These are phyloP conservation scores for Xerocomus tenax DNA, from an alignment of 1,284 basidiomycete genomes.

Conservation along the genomic window DNA sequence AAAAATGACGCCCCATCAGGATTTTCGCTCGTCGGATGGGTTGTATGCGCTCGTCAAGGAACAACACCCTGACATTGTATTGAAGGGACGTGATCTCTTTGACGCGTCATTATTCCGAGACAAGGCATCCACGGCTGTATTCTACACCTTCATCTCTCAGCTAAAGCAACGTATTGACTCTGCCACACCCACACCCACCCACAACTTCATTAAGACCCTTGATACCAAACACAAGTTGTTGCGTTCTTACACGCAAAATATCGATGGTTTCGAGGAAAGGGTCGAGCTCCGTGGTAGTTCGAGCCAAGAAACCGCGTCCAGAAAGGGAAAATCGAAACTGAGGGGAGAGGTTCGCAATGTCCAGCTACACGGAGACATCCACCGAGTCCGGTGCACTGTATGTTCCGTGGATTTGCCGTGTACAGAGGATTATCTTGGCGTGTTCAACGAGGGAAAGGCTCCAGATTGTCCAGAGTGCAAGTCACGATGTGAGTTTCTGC, in stretches of 20 bases:
- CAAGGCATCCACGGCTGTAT: constrained; percentile 77
- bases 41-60: constrained; percentile 82
- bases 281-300: constrained; percentile 66
- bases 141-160: constrained; percentile 90
- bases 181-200: constrained; percentile 79
- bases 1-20: constrained; percentile 41
- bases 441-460: constrained; percentile 61
- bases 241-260: constrained; percentile 91
- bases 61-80: constrained; percentile 71
- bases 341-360: constrained; percentile 71
- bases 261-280: constrained; percentile 83
- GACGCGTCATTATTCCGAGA: constrained; percentile 82
- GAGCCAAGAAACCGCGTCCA: constrained; percentile 42
- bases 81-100: constrained; percentile 86
- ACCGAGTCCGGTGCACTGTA: constrained; percentile 74
- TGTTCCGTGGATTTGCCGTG: constrained; percentile 74
- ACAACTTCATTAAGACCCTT: constrained; percentile 79
- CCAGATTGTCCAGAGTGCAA: constrained; percentile 79
- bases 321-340: constrained; percentile 58
- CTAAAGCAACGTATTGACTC: constrained; percentile 75
- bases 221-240: constrained; percentile 79
- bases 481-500: constrained; percentile 53
- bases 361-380: constrained; percentile 88
- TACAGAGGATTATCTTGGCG: constrained; percentile 47
- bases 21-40: constrained; percentile 84